A percentile compares a stretch with the other conserved stretches of the same genome.
Evolutionary conservation across 2,329 filamentous ascomycete genomes (phyloP).

Genomic region (Sporothrix schenckii): DNA sequence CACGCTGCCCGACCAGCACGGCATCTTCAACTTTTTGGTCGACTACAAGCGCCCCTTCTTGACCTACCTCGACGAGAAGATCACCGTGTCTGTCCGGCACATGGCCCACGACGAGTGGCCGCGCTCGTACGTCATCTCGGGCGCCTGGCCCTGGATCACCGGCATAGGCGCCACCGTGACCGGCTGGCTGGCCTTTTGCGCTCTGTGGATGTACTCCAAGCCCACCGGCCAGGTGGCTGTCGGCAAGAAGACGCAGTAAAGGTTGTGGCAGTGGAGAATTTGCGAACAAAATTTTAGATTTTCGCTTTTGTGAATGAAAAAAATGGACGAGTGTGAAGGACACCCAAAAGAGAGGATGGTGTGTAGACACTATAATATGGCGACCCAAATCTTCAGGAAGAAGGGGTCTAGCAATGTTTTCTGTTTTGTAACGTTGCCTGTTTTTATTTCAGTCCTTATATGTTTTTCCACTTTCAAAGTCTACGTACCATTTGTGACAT

Average conservation of each 20-base stretch:
- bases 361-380: too few species aligned
- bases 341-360: too few species aligned
- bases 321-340: background rate
- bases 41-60: conserved; percentile 97
- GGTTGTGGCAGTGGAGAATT: background rate
- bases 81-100: conserved; percentile 90
- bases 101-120: conserved; percentile 98
- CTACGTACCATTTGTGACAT: background rate
- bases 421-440: background rate
- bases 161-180: conserved; percentile 81
- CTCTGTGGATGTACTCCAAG: conserved; percentile 78
- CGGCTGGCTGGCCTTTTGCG: conserved; percentile 84
- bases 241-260: conserved; percentile 54
- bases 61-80: conserved; percentile 88
- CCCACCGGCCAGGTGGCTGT: conserved; percentile 46
- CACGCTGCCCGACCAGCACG: conserved; percentile 90
- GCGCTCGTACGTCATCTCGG: conserved; percentile 84
- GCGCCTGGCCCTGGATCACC: conserved; percentile 91
- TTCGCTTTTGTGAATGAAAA: background rate
- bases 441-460: conserved; percentile 1
- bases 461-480: background rate
- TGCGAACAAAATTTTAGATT: background rate
- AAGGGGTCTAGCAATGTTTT: conserved; percentile 12
- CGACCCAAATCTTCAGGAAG: conserved; percentile 11
- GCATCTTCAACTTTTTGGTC: conserved; percentile 97